Evolutionary conservation across 257 asterid species (phyloP).

Genomic region (Asclepias syriaca): DNA sequence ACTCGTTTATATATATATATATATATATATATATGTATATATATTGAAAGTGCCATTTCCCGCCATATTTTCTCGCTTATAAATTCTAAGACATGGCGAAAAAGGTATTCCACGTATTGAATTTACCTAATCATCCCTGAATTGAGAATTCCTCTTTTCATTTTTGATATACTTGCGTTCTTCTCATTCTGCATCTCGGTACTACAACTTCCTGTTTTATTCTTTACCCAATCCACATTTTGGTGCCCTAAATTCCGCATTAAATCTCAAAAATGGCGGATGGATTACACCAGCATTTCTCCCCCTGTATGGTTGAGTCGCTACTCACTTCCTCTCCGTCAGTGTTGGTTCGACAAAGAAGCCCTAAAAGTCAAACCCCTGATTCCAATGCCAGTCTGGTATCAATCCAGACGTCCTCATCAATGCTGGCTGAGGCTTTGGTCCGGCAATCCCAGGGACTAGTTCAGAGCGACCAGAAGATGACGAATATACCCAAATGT

Average conservation of each 20-base stretch:
- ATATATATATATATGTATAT: no score
- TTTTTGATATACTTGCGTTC: background rate
- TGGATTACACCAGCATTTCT: background rate
- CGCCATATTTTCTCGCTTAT: background rate
- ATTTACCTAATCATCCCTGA: background rate
- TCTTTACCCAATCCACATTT: background rate
- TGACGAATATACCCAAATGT: background rate
- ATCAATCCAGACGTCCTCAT: background rate
- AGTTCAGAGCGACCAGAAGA: background rate
- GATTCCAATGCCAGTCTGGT: background rate
- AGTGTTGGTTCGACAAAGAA: background rate
- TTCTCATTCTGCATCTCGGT: background rate
- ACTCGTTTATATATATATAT: no score
- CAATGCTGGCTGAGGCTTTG: background rate
- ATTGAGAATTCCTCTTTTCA: no score
- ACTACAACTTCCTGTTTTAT: background rate
- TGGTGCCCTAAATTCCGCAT: background rate
- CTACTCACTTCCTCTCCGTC: background rate
- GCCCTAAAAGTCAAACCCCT: background rate
- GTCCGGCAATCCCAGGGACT: background rate
- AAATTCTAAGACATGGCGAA: background rate
- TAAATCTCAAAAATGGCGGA: constrained; percentile 5
- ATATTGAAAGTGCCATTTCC: background rate
- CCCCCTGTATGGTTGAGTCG: background rate
- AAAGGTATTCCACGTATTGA: background rate